Conservation (phyloP, 257 asterid species). For the Solanum piurae region DNA sequence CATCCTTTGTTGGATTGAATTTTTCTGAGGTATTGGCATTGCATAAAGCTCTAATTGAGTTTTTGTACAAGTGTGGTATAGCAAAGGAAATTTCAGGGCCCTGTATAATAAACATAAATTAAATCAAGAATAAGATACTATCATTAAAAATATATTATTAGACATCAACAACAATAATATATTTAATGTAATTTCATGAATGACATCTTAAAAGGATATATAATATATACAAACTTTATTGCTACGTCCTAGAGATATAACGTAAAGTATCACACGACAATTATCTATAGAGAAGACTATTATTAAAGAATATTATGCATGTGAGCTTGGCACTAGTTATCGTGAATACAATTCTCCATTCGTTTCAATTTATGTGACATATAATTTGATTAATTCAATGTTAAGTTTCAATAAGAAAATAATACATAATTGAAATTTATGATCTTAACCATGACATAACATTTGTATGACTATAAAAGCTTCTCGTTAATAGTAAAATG, state of each 20-base stretch:
- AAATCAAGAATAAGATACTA: background rate
- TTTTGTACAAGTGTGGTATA: slow-evolving; percentile 30
- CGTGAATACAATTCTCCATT: background rate
- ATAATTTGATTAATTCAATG: background rate
- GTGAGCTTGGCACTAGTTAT: background rate
- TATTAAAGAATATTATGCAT: background rate
- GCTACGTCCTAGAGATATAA: background rate
- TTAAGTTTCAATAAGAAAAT: background rate
- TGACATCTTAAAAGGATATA: rapidly evolving
- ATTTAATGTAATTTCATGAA: background rate
- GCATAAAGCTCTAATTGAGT: slow-evolving; percentile 53
- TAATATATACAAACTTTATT: background rate
- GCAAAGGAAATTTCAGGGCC: slow-evolving; percentile 58
- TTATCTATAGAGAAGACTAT: background rate
- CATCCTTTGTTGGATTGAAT: slow-evolving; percentile 45
- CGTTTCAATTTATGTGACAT: background rate
- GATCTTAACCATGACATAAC: background rate
- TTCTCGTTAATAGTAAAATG: background rate
- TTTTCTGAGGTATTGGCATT: slow-evolving; percentile 58
- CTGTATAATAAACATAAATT: slow-evolving; percentile 5
- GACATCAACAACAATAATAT: background rate
- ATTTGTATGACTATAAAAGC: background rate
- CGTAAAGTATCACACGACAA: too few relatives aligned
- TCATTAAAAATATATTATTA: background rate
- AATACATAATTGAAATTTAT: background rate